phyloP scores from a whole-genome alignment of 768 basidiomycete genomes.

The Clitopilus passeckerianus region DNA sequence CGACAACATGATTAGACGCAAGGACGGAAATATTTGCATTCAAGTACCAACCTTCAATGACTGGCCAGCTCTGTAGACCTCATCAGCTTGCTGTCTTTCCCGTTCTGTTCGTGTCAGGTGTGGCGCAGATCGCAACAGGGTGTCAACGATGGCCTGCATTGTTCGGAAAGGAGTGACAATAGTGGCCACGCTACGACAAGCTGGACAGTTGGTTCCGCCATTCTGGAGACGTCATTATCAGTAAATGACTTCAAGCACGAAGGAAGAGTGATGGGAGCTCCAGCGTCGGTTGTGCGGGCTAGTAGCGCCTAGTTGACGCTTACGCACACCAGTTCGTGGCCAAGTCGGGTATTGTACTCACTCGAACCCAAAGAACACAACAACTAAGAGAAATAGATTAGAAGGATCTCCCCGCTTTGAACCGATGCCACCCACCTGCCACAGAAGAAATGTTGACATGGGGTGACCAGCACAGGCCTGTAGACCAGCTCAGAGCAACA shows the following conservation, averaged over 20 bases:
- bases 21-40: constrained; percentile 3
- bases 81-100: constrained; percentile 79
- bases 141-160: constrained; percentile 68
- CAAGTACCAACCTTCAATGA: constrained; percentile 49
- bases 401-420: neutral
- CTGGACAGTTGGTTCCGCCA: constrained; percentile 80
- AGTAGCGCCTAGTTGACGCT: neutral
- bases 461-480: constrained; percentile 74
- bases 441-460: constrained; percentile 90
- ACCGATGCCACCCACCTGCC: constrained; percentile 54
- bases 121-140: constrained; percentile 67
- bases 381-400: constrained; percentile 43
- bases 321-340: constrained; percentile 5
- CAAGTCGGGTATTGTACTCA: constrained; percentile 36
- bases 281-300: neutral
- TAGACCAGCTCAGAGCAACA: constrained; percentile 83
- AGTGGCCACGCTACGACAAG: constrained; percentile 68
- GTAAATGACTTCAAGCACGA: neutral
- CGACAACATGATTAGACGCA: constrained; percentile 6
- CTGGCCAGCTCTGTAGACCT: constrained; percentile 61
- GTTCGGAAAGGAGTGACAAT: constrained; percentile 69
- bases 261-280: neutral
- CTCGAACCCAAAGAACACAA: constrained; percentile 78
- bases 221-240: constrained; percentile 44
- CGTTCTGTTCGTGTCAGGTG: constrained; percentile 60